Conservation (phyloP, 163 green algal species). For the Trebouxiophyceae sp. region DNA sequence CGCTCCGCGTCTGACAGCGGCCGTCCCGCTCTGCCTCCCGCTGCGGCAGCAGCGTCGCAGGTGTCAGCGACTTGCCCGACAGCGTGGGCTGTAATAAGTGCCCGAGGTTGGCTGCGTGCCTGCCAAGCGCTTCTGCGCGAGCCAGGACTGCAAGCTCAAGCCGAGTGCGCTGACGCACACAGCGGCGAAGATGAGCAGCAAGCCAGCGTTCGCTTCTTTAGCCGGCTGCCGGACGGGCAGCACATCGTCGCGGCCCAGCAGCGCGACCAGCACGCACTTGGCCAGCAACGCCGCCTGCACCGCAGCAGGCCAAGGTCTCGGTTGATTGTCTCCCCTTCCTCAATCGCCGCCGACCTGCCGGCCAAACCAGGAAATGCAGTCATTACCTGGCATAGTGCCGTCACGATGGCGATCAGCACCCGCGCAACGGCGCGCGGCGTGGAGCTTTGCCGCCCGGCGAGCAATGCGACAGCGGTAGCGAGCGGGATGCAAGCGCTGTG, state of each 20-base stretch:
- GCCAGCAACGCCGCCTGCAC: slow-evolving; percentile 42
- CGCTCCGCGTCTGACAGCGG: slow-evolving; percentile 2
- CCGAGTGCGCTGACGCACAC: slow-evolving; percentile 18
- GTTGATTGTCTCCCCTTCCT: no score
- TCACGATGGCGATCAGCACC: background rate
- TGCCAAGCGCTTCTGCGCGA: slow-evolving; percentile 14
- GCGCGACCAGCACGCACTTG: slow-evolving; percentile 52
- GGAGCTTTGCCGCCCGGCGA: background rate
- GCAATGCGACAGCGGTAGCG: background rate
- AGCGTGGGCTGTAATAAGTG: no score
- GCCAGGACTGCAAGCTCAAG: slow-evolving; percentile 11
- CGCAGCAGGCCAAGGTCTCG: background rate
- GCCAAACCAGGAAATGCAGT: no score
- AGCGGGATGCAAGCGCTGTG: background rate
- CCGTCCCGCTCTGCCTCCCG: background rate
- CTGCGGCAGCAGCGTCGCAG: slow-evolving; percentile 3
- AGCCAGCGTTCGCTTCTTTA: slow-evolving; percentile 13
- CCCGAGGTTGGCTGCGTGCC: slow-evolving; percentile 2
- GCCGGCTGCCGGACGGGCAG: slow-evolving; percentile 12
- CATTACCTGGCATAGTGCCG: slow-evolving; percentile 16
- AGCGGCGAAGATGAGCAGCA: slow-evolving; percentile 37
- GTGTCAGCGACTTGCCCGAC: no score
- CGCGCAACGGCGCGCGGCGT: background rate
- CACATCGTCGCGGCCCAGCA: slow-evolving; percentile 28
- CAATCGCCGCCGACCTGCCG: no score